phyloP scores from a whole-genome alignment of 352 stramenopile genomes.

The Globisporangium polare region DNA sequence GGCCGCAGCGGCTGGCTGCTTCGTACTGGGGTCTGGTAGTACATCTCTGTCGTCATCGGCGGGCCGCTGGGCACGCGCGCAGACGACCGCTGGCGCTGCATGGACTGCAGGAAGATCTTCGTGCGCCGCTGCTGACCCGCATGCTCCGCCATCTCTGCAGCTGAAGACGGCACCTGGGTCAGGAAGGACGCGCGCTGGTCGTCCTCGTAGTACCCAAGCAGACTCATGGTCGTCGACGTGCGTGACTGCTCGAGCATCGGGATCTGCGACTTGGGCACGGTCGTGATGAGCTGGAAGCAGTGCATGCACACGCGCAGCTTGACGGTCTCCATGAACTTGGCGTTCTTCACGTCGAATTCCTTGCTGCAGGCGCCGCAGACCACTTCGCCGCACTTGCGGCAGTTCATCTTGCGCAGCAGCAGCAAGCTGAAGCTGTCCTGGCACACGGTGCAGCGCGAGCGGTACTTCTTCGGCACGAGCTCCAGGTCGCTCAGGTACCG shows the following conservation, averaged over 20 bases:
- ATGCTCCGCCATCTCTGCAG: conserved; percentile 12
- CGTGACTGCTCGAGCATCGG: conserved; percentile 46
- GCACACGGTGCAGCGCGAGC: conserved; percentile 66
- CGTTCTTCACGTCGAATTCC: conserved; percentile 66
- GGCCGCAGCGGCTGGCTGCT: conserved; percentile 29
- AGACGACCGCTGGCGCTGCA: conserved; percentile 27
- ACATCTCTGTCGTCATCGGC: conserved; percentile 19
- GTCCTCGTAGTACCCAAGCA: conserved; percentile 69
- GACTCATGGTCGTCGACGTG: conserved; percentile 52
- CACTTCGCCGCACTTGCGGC: conserved; percentile 84
- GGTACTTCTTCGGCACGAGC: conserved; percentile 81
- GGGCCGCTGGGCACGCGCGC: conserved; percentile 8
- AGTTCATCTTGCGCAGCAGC: conserved; percentile 80
- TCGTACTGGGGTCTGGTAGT: conserved; percentile 21
- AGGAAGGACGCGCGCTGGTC: conserved; percentile 54
- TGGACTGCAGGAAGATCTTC: conserved; percentile 76
- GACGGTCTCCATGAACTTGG: conserved; percentile 53
- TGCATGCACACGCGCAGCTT: conserved; percentile 86
- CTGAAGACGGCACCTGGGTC: conserved; percentile 32
- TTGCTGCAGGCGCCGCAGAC: conserved; percentile 85
- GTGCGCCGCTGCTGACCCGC: conserved; percentile 24
- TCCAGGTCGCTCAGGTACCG: conserved; percentile 77
- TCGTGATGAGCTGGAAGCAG: conserved; percentile 78
- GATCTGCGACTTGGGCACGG: conserved; percentile 45
- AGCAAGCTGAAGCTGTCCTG: conserved; percentile 83